These are phyloP conservation scores for Wickerhamomyces silvicola DNA, from an alignment of 805 yeast genomes.

Conservation along the genomic window DNA sequence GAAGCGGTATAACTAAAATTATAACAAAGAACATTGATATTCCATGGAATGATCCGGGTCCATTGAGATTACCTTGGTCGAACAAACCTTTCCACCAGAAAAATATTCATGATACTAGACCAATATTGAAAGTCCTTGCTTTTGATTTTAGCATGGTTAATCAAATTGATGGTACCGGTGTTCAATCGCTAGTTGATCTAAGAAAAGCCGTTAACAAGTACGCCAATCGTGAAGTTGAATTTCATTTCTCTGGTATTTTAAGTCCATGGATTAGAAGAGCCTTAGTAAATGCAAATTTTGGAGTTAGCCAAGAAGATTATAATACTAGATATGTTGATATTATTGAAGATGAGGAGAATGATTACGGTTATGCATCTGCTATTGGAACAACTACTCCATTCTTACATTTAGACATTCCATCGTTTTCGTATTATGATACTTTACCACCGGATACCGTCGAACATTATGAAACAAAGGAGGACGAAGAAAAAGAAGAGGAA, in stretches of 20 bases:
- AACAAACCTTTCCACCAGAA: no score
- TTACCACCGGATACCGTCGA: no score
- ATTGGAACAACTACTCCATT: conserved; percentile 63
- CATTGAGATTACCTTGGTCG: conserved; percentile 26
- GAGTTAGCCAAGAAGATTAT: conserved; percentile 51
- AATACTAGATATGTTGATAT: conserved; percentile 21
- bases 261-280: conserved; percentile 85
- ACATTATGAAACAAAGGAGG: no score
- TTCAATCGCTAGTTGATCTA: conserved; percentile 73
- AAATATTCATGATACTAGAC: conserved; percentile 45
- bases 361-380: conserved; percentile 41
- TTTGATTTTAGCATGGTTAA: conserved; percentile 78
- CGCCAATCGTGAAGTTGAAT: conserved; percentile 79
- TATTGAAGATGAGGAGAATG: conserved; percentile 19
- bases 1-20: conserved; percentile 44
- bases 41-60: conserved; percentile 92
- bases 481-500: no score
- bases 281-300: conserved; percentile 71
- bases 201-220: conserved; percentile 64
- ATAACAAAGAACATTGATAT: conserved; percentile 41
- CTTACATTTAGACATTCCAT: conserved; percentile 77
- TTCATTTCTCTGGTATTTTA: conserved; percentile 80
- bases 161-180: conserved; percentile 70
- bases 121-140: conserved; percentile 63
- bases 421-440: no score